Evolutionary conservation across 805 yeast species (phyloP).

Genomic region (Saturnispora zaruensis): DNA sequence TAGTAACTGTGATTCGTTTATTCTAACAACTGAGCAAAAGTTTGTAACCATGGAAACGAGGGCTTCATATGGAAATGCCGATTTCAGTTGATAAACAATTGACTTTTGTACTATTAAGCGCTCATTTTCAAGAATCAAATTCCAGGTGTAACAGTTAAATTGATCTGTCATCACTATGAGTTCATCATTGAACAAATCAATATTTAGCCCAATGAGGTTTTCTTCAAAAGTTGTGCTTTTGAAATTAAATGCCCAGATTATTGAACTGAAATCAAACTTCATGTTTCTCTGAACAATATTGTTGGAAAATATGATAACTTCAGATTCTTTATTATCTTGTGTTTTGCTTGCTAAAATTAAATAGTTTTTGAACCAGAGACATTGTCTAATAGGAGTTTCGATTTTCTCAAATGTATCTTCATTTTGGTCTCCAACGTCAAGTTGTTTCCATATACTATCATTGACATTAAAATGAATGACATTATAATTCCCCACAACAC

Average conservation of each 20-base stretch:
- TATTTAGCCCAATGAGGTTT: conserved; percentile 23
- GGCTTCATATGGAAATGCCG: conserved; percentile 20
- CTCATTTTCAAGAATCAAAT: conserved; percentile 12
- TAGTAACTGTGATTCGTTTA: conserved; percentile 25
- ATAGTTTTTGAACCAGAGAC: conserved; percentile 32
- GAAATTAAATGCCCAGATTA: conserved; percentile 30
- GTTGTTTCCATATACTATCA: conserved; percentile 39
- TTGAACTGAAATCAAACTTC: conserved; percentile 22
- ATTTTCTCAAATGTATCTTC: conserved; percentile 19
- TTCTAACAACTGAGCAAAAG: conserved; percentile 21
- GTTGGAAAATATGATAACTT: conserved; percentile 24
- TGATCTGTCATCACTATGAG: conserved; percentile 26
- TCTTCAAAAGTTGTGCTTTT: conserved; percentile 23
- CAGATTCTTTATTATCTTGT: conserved; percentile 22
- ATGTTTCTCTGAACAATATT: conserved; percentile 18
- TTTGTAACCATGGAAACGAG: conserved; percentile 18
- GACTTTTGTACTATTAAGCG: conserved; percentile 18
- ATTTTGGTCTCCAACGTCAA: conserved; percentile 27
- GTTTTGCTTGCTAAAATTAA: conserved; percentile 24
- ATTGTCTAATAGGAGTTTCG: conserved; percentile 26
- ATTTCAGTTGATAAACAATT: conserved; percentile 22
- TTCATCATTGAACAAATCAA: conserved; percentile 24
- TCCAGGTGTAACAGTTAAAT: conserved; percentile 31
- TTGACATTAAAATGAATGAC: conserved; percentile 34
- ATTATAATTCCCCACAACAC: conserved; percentile 42